Evolutionary conservation across 306 rosid species (phyloP), one percentile per base, ranked within the genome.

Genomic region (Ceratonia siliqua): DNA sequence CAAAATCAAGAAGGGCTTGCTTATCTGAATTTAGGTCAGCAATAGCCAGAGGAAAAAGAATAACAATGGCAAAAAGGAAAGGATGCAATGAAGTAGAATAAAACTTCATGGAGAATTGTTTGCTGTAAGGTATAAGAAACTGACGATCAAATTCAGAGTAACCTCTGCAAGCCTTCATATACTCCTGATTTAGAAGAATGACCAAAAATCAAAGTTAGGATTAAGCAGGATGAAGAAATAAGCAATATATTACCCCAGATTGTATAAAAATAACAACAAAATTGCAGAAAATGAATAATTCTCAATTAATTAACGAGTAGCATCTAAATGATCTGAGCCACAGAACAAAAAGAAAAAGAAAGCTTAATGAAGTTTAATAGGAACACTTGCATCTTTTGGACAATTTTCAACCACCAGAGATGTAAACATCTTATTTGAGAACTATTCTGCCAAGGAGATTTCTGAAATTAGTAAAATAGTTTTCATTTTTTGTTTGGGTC

Each of bases 1-100:
- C 84, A 68, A 91, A 91, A 78, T 79, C 86, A 63, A 91, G 87
- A 85, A 91, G 94, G 39, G 92, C 94, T 82, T 87, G 87, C 88
- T 62, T 84, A 63, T 91, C 96, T 6, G 90, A 87, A 78, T 48
- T 79, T n/a, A 89, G 84, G 72, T 91, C 97, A 18, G 92, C 88
- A 21, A 54, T 79, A 61, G 82, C 88, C 71, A 76, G 33, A 62
- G 88, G 87, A 46, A 85, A 82, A 76, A 89, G 80, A 81, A 75
- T 70, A 62, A 72, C 24, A 13, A 66, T 24, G 82, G 58, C 39
- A 61, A 89, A 81, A 80, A 91, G 82, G 42, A 79, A 72, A 68
- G 73, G 62, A 46, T 75, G 69, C 81, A 72, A 75, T 30, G 85
- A 82, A 73, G 75, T 68, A 22, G 65, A 71, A 75, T 55, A 28